Percentiles rank a stretch among this genome's conserved stretches.
phyloP scores from a whole-genome alignment of 306 rosid genomes.

The Pueraria montana region DNA sequence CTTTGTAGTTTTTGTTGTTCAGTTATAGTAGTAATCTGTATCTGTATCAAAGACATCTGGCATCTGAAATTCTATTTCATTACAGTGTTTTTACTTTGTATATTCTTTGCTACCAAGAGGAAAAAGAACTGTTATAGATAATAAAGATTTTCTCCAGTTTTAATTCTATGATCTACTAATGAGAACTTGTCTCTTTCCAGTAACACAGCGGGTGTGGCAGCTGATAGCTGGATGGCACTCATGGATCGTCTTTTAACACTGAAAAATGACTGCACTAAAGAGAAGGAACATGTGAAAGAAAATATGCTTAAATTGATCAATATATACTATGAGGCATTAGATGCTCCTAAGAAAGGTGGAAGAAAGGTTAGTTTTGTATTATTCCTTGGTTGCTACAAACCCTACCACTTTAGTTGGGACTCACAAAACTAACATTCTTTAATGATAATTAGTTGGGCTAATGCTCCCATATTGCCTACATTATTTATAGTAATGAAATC shows the following conservation, averaged over 20 bases:
- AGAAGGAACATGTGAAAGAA: slow-evolving; percentile 46
- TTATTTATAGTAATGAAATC: background rate
- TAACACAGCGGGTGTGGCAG: slow-evolving; percentile 59
- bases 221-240: slow-evolving; percentile 73
- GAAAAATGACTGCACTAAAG: slow-evolving; percentile 40
- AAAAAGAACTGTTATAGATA: background rate
- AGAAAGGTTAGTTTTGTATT: slow-evolving; percentile 67
- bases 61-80: background rate
- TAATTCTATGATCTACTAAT: slow-evolving; percentile 1
- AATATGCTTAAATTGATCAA: slow-evolving; percentile 67
- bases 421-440: background rate
- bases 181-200: slow-evolving; percentile 55
- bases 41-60: background rate
- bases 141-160: background rate
- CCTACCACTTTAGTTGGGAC: background rate
- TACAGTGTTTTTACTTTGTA: background rate
- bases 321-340: slow-evolving; percentile 75
- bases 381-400: slow-evolving; percentile 11
- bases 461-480: background rate
- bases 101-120: background rate
- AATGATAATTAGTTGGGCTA: background rate
- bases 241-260: slow-evolving; percentile 71
- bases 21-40: background rate
- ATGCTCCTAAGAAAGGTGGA: slow-evolving; percentile 79
- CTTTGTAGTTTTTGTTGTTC: background rate